Evolutionary conservation across 208 protist genomes (phyloP).

Genomic region (Wallacemonas sp.): DNA sequence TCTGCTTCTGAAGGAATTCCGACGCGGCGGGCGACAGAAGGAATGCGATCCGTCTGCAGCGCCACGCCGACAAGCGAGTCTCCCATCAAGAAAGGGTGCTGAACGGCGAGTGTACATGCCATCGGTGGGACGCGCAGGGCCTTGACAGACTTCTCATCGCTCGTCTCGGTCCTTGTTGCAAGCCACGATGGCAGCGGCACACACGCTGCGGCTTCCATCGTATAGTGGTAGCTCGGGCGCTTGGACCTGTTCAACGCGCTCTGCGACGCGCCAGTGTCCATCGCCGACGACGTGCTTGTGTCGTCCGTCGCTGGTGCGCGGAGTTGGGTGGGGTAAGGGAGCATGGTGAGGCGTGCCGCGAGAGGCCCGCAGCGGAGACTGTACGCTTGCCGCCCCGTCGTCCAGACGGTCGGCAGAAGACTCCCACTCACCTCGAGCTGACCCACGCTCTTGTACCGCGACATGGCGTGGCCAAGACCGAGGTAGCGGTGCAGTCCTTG

Average conservation of each 20-base stretch:
- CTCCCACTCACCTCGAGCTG: constrained; percentile 23
- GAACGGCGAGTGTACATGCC: constrained; percentile 46
- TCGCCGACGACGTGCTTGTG: background rate
- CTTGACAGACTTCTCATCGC: too few species aligned
- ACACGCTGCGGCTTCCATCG: constrained; percentile 21
- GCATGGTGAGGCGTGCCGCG: constrained; percentile 13
- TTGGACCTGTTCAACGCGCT: background rate
- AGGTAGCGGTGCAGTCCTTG: background rate
- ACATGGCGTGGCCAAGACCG: background rate
- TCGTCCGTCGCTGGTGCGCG: background rate
- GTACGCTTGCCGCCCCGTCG: constrained; percentile 11
- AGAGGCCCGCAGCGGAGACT: constrained; percentile 17
- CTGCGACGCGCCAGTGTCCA: constrained; percentile 6
- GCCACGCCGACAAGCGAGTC: constrained; percentile 50
- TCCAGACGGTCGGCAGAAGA: constrained; percentile 5
- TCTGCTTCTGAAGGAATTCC: background rate
- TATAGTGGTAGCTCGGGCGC: constrained; percentile 11
- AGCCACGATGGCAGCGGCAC: constrained; percentile 19
- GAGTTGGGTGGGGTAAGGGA: constrained; percentile 1
- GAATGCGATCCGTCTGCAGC: constrained; percentile 44
- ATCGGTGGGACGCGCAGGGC: too few species aligned
- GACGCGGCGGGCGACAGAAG: constrained; percentile 17
- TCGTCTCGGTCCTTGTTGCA: too few species aligned
- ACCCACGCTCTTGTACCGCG: background rate
- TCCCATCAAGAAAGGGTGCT: constrained; percentile 40